Evolutionary conservation across 371 early-diverging fungal species (phyloP), one percentile per base, ranked within the genome.

Genomic region (Saksenaea vasiformis): DNA sequence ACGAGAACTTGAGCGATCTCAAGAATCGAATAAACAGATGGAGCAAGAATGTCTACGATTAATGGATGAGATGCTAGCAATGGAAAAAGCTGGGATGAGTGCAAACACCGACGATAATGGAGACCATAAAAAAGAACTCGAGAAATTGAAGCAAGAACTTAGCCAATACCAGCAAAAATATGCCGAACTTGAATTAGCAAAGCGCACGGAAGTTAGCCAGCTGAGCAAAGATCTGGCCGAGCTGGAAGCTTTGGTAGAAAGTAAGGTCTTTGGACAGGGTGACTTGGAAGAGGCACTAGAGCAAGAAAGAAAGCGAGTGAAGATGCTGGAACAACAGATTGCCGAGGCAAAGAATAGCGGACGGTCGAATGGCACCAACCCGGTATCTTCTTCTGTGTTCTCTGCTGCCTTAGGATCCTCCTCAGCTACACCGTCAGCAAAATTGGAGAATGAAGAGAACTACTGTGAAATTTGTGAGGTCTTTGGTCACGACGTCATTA

Each of bases 21-120:
- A 80, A 37, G 86, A 86, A 31, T 79, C 87, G 24, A 82, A 90
- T 41, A 80, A 80, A 47, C 86, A 85, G 62, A 76, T 90, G 44
- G 93, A 93, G 61, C 79, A 83, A 31, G 91, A 91, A 65, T 87
- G 88, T 65, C 75, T 86, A 61, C 84, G 88, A 43, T 74, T 93
- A 34, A 86, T 90, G 79, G 91, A 91, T 55, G 92, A 91, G 61
- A 83, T 91, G 62, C 67, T 80, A 10, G 67, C 62, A 0, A 47
- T 75, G 1, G 80, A 70, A 36, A 66, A 71, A 31, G 55, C 54
- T 27, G 63, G 57, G 56, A 3, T 65, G 54, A 56, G 59, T 51
- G 7, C 54, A 36, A 24, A 11, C 22, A 44, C n/a, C 22, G 36
- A 14, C 27, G 43, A 27, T 1, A 31, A 55, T 9, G n/a, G 36